Evolutionary conservation across 495 filamentous ascomycete species (phyloP), one percentile per base, ranked within the genome.

Genomic region (Penicillium psychrofluorescens): DNA sequence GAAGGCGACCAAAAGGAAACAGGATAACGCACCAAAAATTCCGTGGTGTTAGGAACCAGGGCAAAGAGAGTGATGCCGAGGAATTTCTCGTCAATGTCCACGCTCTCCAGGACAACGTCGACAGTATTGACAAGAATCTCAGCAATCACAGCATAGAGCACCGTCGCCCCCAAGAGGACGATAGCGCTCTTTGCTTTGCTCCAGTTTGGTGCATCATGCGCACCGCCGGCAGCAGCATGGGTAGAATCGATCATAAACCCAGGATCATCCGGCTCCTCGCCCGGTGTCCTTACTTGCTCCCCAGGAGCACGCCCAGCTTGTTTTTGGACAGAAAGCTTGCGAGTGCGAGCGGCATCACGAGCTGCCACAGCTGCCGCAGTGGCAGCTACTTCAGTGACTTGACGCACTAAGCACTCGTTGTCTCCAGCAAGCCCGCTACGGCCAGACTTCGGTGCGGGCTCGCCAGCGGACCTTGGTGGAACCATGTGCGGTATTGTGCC

Each of bases 141-240:
- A 13, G 92, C 92, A 54, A 99, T 92, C 41, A 97, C 67, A 14
- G 92, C 94, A 58, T 99, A 99, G 41, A 95, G 79, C 12, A 99
- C 48, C 0, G 92, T 99, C 28, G 92, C 92, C 7, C 81, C 85
- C 49, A 95, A 80, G 12, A 99, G 72, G 43, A 99, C 90, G 48
- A 95, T 64, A 5, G 89, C 76, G 68, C 85, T 90, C 76, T 96
- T 95, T 32, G 77, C 77, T 50, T 87, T 83, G 48, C 91, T 88
- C 92, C 92, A 99, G 57, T 99, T 99, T 0, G 92, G 92, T 11
- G 92, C 92, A 64, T 99, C 92, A 56, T 99, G 94, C 29, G 94
- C 91, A 48, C 90, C 90, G 29, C 59, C 32, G 4, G 22, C 6
- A 22, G 22, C 74, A 34, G 57, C 50, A 44, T 65, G 60, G 2